Evolutionary conservation across 2,329 filamentous ascomycete genomes (phyloP).

Genomic region (Hypomyces perniciosus): DNA sequence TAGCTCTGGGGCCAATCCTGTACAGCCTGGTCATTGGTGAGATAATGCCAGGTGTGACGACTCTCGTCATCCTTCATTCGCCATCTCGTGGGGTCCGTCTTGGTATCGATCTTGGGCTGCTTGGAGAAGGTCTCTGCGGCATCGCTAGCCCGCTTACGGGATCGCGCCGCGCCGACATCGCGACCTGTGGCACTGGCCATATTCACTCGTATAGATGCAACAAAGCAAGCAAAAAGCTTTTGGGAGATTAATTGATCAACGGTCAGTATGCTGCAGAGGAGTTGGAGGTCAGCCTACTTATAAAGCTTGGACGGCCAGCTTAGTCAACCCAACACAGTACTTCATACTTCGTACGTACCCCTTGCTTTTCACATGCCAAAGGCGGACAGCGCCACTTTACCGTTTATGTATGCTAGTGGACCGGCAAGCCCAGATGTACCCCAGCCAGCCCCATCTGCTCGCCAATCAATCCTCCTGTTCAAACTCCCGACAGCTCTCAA

Average conservation of each 20-base stretch:
- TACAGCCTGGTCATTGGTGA: conserved; percentile 64
- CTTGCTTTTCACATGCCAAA: not conserved
- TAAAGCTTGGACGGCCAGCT: no score
- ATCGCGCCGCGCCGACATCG: conserved; percentile 26
- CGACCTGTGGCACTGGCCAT: conserved; percentile 27
- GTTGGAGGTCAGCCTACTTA: no score
- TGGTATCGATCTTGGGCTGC: conserved; percentile 43
- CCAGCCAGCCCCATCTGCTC: no score
- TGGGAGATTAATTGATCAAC: not conserved
- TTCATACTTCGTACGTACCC: no score
- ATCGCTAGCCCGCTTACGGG: conserved; percentile 40
- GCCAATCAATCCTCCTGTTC: no score
- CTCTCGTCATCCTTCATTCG: conserved; percentile 76
- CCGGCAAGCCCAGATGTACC: no score
- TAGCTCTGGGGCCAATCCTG: conserved; percentile 77
- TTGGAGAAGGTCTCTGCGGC: conserved; percentile 36
- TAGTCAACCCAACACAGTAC: no score
- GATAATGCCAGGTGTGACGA: conserved; percentile 89
- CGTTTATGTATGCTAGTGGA: no score
- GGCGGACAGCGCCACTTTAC: not conserved
- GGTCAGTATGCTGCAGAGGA: not conserved
- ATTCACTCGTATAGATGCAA: conserved; percentile 1
- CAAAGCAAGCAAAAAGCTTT: not conserved
- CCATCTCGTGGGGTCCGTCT: conserved; percentile 80
- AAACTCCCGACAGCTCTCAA: no score